Base-by-base conservation (phyloP, 768 basidiomycete genomes). In the Clitopilus hobsonii region DNA sequence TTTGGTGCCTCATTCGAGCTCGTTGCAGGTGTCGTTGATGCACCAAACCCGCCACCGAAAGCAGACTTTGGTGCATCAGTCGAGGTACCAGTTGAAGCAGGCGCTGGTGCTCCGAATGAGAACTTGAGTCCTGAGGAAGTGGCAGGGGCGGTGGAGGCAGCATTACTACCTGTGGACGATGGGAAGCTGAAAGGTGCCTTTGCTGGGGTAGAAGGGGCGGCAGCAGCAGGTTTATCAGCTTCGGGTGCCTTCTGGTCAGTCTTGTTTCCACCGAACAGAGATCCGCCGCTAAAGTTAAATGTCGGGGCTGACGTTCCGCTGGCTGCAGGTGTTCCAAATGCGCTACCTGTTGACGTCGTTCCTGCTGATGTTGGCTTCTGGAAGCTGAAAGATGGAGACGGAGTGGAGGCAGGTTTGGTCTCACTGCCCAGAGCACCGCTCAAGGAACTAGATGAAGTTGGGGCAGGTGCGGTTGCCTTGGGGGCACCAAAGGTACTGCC, bases 361-460 rank as follows among this genome's bases (percentile, higher is more conserved):
- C 32, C 32, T 8, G 53, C 16, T 23, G 45, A 61, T 1, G 54
- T 51, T 38, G 58, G 49, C 52, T 58, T 49, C 16, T 64, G 64
- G 30, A 58, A 61, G 45, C 63, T 60, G 55, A 71, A 69, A 24
- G 32, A 36, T 11, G 54, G 28, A 51, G 65, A 56, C 26, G 60
- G 38, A 22, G 55, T 53, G 13, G 63, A 30, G 6, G 63, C 59
- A 54, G 67, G 45, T 47, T 68, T 73, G 28, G 62, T 38, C 10
- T 60, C 53, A 20, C 41, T 49, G 24, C 68, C 65, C 3, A 60
- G 58, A 13, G 63, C 60, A 47, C 61, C 60, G 14, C 54, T 62
- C 51, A 64, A 54, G 10, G 63, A 59, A 16, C 56, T 41, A 25
- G 60, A 56, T 14, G 59, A 41, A 2, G 63, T 7, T 3, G 58